These are phyloP conservation scores for Teratosphaeria viscida DNA, from an alignment of 2,329 filamentous ascomycete species.

Conservation along the genomic window DNA sequence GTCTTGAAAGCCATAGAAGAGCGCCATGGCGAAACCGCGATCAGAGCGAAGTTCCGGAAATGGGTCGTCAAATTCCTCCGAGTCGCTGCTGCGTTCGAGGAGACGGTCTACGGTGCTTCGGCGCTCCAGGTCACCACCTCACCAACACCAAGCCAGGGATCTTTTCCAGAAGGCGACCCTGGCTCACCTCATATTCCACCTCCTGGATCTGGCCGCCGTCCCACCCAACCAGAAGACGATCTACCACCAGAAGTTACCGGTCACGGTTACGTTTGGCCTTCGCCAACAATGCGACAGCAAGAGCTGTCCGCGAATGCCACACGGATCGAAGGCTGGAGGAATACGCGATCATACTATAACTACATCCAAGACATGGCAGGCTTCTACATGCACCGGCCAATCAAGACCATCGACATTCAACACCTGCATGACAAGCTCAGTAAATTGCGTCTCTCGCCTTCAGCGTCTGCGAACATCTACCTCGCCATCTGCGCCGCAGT, in stretches of 20 bases:
- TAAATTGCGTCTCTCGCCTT: slow-evolving; percentile 64
- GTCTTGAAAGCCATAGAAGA: slow-evolving; percentile 74
- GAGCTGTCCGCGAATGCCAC: slow-evolving; percentile 88
- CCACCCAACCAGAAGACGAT: slow-evolving; percentile 1
- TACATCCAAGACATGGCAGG: slow-evolving; percentile 52
- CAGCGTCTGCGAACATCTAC: slow-evolving; percentile 76
- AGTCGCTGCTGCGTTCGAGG: slow-evolving; percentile 87
- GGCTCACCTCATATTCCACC: neutral
- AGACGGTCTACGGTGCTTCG: slow-evolving; percentile 86
- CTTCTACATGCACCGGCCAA: slow-evolving; percentile 36
- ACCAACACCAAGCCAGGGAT: neutral
- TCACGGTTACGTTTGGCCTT: slow-evolving; percentile 91
- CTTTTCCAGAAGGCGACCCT: neutral
- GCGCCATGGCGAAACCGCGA: slow-evolving; percentile 77
- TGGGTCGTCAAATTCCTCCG: slow-evolving; percentile 94
- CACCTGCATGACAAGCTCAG: slow-evolving; percentile 89
- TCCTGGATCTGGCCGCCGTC: neutral
- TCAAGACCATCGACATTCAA: slow-evolving; percentile 75
- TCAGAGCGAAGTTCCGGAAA: slow-evolving; percentile 84
- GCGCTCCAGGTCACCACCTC: slow-evolving; percentile 58
- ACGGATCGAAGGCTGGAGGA: slow-evolving; percentile 92
- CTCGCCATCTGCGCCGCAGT: slow-evolving; percentile 60
- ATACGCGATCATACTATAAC: slow-evolving; percentile 88
- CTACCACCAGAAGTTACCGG: slow-evolving; percentile 38
- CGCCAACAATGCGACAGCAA: slow-evolving; percentile 67